phyloP scores from a whole-genome alignment of 768 basidiomycete species.

The Leucocoprinus birnbaumii region DNA sequence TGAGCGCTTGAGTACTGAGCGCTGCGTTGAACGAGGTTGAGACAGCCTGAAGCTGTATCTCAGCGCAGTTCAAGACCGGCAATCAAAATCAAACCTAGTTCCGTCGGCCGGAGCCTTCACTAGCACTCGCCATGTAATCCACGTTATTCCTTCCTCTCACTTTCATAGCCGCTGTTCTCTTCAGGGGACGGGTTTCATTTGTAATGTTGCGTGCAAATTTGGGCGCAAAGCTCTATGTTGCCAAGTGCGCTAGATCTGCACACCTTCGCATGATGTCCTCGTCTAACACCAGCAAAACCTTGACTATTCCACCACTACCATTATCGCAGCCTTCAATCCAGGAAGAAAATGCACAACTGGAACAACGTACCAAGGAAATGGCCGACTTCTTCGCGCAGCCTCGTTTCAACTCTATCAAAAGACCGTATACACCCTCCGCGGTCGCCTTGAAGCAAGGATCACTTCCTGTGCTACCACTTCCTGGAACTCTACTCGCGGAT shows the following conservation, averaged over 20 bases:
- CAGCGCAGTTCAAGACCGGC: no score
- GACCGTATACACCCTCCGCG: conserved; percentile 76
- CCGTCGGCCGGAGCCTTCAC: conserved; percentile 1
- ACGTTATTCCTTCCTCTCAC: background rate
- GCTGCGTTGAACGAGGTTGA: no score
- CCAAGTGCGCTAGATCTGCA: background rate
- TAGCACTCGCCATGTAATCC: no score
- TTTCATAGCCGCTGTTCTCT: background rate
- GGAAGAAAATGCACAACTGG: conserved; percentile 58
- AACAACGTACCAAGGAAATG: conserved; percentile 60
- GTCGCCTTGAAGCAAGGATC: conserved; percentile 91
- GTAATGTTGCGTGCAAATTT: conserved; percentile 8
- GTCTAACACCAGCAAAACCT: conserved; percentile 27
- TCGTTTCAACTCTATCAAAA: conserved; percentile 68
- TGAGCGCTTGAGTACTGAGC: no score
- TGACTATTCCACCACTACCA: conserved; percentile 39
- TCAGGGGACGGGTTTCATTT: background rate
- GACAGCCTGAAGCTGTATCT: no score
- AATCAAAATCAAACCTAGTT: background rate
- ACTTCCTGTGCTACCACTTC: conserved; percentile 72
- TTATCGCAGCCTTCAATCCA: conserved; percentile 54
- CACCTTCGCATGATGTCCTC: conserved; percentile 12
- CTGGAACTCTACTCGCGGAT: conserved; percentile 76
- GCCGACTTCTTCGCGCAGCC: conserved; percentile 72
- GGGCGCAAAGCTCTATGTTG: conserved; percentile 1